Base-by-base conservation (phyloP, 805 yeast species). In the Ogataea paradorogensis region DNA sequence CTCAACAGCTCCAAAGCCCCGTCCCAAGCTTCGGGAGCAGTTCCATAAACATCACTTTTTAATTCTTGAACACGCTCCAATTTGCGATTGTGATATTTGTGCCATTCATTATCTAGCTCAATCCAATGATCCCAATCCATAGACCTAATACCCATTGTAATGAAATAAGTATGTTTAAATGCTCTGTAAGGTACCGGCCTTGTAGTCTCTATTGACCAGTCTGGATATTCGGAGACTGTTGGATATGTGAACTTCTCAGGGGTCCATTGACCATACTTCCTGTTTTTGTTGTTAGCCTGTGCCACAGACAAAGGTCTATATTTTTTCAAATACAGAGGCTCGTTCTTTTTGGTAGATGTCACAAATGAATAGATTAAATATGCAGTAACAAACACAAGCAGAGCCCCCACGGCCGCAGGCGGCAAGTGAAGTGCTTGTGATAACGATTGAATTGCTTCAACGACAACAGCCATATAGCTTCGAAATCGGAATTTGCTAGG, bases 81-180 rank as follows among this genome's bases (percentile, higher is more conserved):
- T 55, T 81, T 82, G 30, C 72, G 63, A 15, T 69, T 52, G 53
- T 81, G 84, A 49, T 56, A 80, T 44, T 71, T 71, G 38, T 51
- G 48, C 83, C 84, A 82, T 59, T 81, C 80, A 44, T 76, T 78
- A 56, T 81, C 87, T 42, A 82, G 65, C 53, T 81, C 82, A 45
- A 81, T 74, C 88, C 88, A 81, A 35, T 66, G 66, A 38, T 74
- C 63, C 70, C 73, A 74, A 34, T 78, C 75, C 82, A 80, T 73
- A 42, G 64, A 65, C 47, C 87, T 63, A 30, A 80, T 80, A 6
- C 87, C 88, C 88, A 81, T 81, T 16, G 82, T 81, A 34, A 81
- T 71, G 48, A 65, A 71, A 54, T 81, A 81, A 43, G 74, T 77
- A 58, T 78, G 82, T 53, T 71, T 78, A 62, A 81, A 82, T 0